Evolutionary conservation across 306 rosid species (phyloP).

Genomic region (Albizia julibrissin): DNA sequence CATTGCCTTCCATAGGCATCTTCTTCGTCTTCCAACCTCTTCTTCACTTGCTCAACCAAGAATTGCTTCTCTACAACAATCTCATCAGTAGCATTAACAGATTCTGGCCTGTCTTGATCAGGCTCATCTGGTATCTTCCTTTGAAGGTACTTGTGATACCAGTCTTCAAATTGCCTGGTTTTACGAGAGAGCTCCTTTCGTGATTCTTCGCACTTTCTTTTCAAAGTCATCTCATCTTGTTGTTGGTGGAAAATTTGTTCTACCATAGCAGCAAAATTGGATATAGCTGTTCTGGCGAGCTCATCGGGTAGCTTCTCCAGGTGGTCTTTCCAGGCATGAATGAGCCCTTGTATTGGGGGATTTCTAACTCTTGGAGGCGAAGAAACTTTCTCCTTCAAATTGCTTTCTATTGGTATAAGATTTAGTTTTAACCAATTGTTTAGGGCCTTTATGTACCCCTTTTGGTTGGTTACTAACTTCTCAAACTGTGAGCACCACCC

Average conservation of each 20-base stretch:
- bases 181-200: conserved; percentile 74
- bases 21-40: conserved; percentile 69
- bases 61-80: conserved; percentile 60
- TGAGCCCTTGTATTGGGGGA: conserved; percentile 69
- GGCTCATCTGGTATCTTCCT: conserved; percentile 48
- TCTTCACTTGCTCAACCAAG: conserved; percentile 56
- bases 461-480: conserved; percentile 66
- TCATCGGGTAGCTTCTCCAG: conserved; percentile 88
- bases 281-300: conserved; percentile 64
- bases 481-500: conserved; percentile 75
- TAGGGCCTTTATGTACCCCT: conserved; percentile 68
- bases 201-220: conserved; percentile 73
- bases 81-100: conserved; percentile 37
- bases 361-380: conserved; percentile 77
- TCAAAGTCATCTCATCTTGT: conserved; percentile 66
- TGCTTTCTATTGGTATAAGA: conserved; percentile 91
- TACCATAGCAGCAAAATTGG: conserved; percentile 66
- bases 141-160: conserved; percentile 72
- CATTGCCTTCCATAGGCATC: conserved; percentile 60
- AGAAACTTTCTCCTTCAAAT: conserved; percentile 85
- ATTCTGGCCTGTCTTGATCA: conserved; percentile 54
- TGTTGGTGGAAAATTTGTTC: conserved; percentile 58
- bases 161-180: conserved; percentile 69
- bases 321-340: conserved; percentile 72
- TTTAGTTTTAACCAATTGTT: conserved; percentile 76